Evolutionary conservation across 2,329 filamentous ascomycete species (phyloP), one percentile per base, ranked within the genome.

Genomic region (Penicillium capsulatum): DNA sequence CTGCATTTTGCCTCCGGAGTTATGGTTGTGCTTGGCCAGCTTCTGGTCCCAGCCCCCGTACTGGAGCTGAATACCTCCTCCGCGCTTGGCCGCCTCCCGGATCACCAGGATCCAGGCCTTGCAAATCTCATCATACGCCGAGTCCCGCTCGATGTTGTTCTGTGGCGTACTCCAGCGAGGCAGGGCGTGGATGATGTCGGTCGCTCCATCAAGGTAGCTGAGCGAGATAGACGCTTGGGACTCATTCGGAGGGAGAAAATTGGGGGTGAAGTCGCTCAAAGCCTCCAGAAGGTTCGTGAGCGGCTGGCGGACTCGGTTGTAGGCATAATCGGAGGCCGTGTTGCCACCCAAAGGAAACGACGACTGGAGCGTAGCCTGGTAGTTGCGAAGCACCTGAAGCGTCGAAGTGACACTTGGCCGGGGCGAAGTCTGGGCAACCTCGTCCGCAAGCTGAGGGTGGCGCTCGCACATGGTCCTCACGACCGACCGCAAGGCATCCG

Each of bases 51-150:
- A 98, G 43, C 86, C 86, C 37, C 86, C 89, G 32, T 88, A 86
- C 57, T 95, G 86, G 50, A 98, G 61, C 50, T 87, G 81, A 56
- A 97, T 92, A 22, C 92, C 92, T 17, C 88, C 90, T 8, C 88
- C 91, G 52, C 86, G 79, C 71, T 97, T 97, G 15, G 85, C 83
- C 2, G 89, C 88, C 65, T 98, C 92, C 45, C 83, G 83, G 53
- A 98, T 85, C 34, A 95, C 91, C 51, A 94, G 66, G 11, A 87
- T 83, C 92, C 92, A 98, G 1, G 92, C 92, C 58, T 84, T 88
- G 17, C 87, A 84, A 48, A 98, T 90, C 61, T 97, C 92, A 57
- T 98, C 91, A 60, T 98, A 98, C 5, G 91, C 90, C 48, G 88
- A 88, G 51, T 95, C 84, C 66, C 96, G 96, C 71, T 94, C 87